Base-by-base conservation (phyloP, 176 grass and related monocot genomes). In the Carex littledalei region DNA sequence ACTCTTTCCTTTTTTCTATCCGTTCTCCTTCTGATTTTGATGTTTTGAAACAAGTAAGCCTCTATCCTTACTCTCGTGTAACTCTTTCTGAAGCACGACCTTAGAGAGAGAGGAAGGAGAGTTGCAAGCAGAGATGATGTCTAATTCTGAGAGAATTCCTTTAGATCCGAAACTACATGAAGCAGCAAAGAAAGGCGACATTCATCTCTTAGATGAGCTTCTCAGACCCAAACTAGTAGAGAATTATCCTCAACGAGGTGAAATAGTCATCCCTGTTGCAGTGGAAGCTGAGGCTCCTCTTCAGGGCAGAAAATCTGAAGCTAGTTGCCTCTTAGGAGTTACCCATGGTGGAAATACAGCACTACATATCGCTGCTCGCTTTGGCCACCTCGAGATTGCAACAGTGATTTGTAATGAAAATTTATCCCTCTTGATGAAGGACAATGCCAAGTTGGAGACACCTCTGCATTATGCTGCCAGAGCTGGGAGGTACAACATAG, bases 401-500 rank as follows among this genome's bases (percentile, higher is more conserved):
- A 0, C 2, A 43, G 20, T 18, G 2, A 43, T 89, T 14, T 89
- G 76, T 72, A 3, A 31, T 29, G 8, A 0, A 64, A 72, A 50
- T 9, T 39, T 54, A 0, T 84, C 70, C 67, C 81, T 94, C 18
- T 14, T 59, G 17, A 22, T 5, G 35, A 14, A 12, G 7, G 60
- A 2, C 68, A 87, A 94, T 67, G 45, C 0, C 67, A 32, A 22
- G 39, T 68, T 80, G 17, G 91, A 94, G 56, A 91, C 91, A 39
- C 89, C 91, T 39, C 14, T 91, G 84, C 89, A 91, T 82, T 88
- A 73, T 24, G 86, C 84, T 1, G 76, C 89, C 1, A 78, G 22
- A 72, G 63, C 69, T 4, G 92, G 92, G 29, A 69, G 79, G 16
- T 0, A 2, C 16, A 13, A 37, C 0, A 67, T 84, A 1, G 82